Base-by-base conservation (phyloP, 2,329 filamentous ascomycete species). In the Harringtonia lauricola region DNA sequence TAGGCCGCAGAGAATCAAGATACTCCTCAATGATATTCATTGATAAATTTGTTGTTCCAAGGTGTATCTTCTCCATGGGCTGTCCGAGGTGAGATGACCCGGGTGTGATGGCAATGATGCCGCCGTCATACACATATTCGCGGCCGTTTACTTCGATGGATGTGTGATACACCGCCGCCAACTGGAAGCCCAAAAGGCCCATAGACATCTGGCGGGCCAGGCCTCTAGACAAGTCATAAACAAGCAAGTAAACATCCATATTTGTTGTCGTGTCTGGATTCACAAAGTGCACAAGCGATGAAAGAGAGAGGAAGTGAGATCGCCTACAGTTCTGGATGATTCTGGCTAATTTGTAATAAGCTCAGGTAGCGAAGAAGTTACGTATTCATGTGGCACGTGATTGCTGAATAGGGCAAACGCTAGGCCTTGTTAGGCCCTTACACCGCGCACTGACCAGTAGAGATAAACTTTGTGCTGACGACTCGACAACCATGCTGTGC, bases 101-200 rank as follows among this genome's bases (percentile, higher is more conserved):
- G 0, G 92, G 86, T 10, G 68, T 65, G 47, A 90, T 87, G 43
- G 81, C 80, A 54, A 94, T 85, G 42, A 96, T 83, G 44, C 87
- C 87, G 44, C 85, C 81, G 47, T 94, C 90, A 53, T 89, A 96
- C 55, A 90, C 77, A 61, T 94, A 95, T 63, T 98, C 92, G 41
- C 83, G 74, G n/a, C 81, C 81, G 42, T 80, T 76, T 33, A 96
- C 70, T 35, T 95, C 82, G 43, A 98, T 80, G 0, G 89, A 86
- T 0, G 92, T 96, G 61, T 98, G 92, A 54, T 96, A 96, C 42
- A 98, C 79, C 43, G 92, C 92, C 61, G 96, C 90, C 40, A 95
- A 86, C 42, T 74, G 67, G 51, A 77, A 72, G 15, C 73, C 65
- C 10, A 80, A 60, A 43, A 71, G 51, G 48, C 67, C 61, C 64